phyloP scores from a whole-genome alignment of 2,329 filamentous ascomycete species.

The Fusarium sp. region DNA sequence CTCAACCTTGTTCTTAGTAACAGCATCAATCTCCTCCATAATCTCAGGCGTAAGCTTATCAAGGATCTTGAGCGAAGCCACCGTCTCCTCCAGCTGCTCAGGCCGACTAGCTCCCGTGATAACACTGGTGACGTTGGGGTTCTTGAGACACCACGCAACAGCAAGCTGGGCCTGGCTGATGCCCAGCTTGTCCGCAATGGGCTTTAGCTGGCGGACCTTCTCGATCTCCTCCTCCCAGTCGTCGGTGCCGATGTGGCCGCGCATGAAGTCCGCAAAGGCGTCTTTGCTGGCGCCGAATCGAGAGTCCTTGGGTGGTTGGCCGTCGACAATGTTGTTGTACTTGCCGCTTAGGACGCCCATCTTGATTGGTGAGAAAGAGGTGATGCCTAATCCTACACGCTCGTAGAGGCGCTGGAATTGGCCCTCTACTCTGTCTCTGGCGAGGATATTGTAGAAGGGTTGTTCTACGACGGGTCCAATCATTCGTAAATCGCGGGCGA shows the following conservation, averaged over 20 bases:
- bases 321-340: constrained; percentile 68
- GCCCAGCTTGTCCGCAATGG: constrained; percentile 69
- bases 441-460: constrained; percentile 75
- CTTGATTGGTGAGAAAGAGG: constrained; percentile 71
- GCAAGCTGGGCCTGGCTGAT: constrained; percentile 65
- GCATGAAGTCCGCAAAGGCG: constrained; percentile 68
- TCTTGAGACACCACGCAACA: constrained; percentile 67
- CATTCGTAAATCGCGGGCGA: constrained; percentile 69
- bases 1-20: constrained; percentile 52
- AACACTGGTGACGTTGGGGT: constrained; percentile 65
- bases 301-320: constrained; percentile 65
- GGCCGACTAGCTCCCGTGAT: constrained; percentile 66
- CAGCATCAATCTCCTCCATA: constrained; percentile 63
- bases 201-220: constrained; percentile 58
- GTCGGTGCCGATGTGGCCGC: constrained; percentile 57
- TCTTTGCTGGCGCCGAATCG: constrained; percentile 69
- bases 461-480: constrained; percentile 76
- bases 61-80: constrained; percentile 60
- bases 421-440: constrained; percentile 71
- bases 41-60: constrained; percentile 64
- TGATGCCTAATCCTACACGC: constrained; percentile 70
- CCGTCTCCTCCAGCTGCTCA: constrained; percentile 65
- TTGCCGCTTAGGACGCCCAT: constrained; percentile 73
- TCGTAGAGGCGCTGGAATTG: constrained; percentile 73
- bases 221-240: constrained; percentile 66